Evolutionary conservation across 306 rosid genomes (phyloP).

Genomic region (Castanea sativa): DNA sequence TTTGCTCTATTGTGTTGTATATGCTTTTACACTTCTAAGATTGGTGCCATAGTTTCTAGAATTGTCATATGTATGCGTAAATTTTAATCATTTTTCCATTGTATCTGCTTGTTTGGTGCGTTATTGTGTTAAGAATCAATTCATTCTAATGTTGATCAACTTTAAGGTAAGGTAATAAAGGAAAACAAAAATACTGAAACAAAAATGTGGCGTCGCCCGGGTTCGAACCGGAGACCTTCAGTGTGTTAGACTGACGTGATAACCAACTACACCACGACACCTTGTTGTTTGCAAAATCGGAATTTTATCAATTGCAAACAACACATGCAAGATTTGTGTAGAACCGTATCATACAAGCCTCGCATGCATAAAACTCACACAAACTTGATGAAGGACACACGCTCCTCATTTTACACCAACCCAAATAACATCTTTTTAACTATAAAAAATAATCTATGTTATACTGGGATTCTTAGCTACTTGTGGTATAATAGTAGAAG

Average conservation of each 20-base stretch:
- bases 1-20: not conserved
- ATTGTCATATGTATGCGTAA: not conserved
- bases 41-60: not conserved
- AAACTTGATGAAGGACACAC: constrained; percentile 37
- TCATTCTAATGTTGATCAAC: no score
- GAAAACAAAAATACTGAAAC: no score
- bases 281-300: not conserved
- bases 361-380: constrained; percentile 23
- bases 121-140: not conserved
- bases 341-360: not conserved
- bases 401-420: constrained; percentile 39
- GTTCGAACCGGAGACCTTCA: constrained; percentile 21
- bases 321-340: no score
- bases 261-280: constrained; percentile 63
- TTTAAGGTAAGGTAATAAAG: no score
- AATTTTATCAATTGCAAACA: no score
- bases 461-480: not conserved
- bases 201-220: constrained; percentile 1
- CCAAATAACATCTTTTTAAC: not conserved
- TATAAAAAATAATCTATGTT: not conserved
- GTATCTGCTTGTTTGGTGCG: not conserved
- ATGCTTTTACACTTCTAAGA: not conserved
- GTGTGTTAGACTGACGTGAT: constrained; percentile 99
- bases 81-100: not conserved
- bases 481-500: not conserved